Evolutionary conservation across 139 green algal genomes (phyloP).

Genomic region (Chlorella sp.): DNA sequence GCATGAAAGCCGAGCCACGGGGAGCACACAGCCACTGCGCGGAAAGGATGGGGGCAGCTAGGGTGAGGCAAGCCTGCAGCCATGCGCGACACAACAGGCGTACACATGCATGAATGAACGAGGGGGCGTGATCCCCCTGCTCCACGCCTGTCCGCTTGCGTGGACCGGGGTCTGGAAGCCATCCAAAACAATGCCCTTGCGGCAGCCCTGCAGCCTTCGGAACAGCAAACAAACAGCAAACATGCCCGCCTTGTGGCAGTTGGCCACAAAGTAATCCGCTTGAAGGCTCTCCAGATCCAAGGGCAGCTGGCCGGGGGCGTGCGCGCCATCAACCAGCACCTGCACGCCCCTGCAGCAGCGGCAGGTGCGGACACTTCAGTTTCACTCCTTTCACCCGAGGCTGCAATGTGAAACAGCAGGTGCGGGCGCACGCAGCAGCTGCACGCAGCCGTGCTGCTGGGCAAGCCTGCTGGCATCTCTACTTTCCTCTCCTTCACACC

Average conservation of each 20-base stretch:
- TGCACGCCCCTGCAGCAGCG: slow-evolving; percentile 56
- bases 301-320: slow-evolving; percentile 61
- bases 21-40: slow-evolving; percentile 65
- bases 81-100: background rate
- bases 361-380: no score
- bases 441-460: background rate
- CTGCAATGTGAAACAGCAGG: no score
- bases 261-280: slow-evolving; percentile 64
- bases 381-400: no score
- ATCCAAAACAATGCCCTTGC: background rate
- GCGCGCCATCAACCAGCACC: slow-evolving; percentile 71
- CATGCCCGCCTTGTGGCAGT: slow-evolving; percentile 63
- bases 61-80: background rate
- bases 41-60: background rate
- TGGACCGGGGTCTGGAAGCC: no score
- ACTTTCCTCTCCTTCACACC: slow-evolving; percentile 1
- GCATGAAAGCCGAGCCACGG: slow-evolving; percentile 66
- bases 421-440: background rate
- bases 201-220: background rate
- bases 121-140: background rate
- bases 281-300: slow-evolving; percentile 45
- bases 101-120: background rate
- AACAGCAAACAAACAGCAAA: background rate
- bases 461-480: background rate
- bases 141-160: no score